Percentiles rank a stretch among this genome's conserved stretches.
phyloP scores from a whole-genome alignment of 148 eudicot species.

The Vaccinium darrowii region DNA sequence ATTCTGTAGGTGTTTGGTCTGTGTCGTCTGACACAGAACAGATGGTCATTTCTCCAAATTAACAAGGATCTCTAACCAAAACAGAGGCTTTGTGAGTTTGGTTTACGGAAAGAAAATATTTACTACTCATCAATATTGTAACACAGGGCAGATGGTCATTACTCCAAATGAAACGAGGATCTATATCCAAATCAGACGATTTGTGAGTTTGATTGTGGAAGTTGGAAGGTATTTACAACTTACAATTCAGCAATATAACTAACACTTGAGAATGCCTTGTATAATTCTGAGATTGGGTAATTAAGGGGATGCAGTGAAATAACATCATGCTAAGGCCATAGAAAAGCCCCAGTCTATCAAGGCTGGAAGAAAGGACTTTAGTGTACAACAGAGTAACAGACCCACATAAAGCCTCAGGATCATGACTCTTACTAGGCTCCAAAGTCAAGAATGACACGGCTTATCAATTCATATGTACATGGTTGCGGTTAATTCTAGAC shows the following conservation, averaged over 20 bases:
- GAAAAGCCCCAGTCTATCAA: background rate
- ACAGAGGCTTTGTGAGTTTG: background rate
- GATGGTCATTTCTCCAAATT: background rate
- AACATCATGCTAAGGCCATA: background rate
- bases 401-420: background rate
- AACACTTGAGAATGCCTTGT: background rate
- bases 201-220: background rate
- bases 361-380: background rate
- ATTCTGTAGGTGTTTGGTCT: background rate
- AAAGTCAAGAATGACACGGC: background rate
- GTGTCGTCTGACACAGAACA: background rate
- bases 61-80: slow-evolving; percentile 2
- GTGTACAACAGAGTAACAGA: background rate
- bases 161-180: slow-evolving; percentile 4
- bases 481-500: background rate
- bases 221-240: background rate
- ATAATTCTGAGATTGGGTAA: background rate
- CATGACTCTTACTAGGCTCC: background rate
- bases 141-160: background rate
- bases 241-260: background rate
- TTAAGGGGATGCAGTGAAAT: background rate
- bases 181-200: background rate
- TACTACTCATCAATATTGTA: background rate
- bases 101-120: background rate
- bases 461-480: background rate